Conservation (phyloP, 768 basidiomycete species). For the Termitomyces sp. region DNA sequence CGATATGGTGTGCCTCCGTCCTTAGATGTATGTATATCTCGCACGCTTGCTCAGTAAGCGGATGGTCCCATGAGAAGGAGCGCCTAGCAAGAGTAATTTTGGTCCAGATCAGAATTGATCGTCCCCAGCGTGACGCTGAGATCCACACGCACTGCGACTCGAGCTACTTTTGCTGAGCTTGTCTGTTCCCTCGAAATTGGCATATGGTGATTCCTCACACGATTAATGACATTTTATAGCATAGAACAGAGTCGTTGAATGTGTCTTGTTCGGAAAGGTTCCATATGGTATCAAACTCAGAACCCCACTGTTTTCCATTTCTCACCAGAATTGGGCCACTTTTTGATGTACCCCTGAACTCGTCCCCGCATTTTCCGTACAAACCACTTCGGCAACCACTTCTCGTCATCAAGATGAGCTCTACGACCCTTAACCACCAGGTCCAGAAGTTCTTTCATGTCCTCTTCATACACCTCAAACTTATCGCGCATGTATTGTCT, state of each 20-base stretch:
- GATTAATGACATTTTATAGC: no score
- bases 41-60: slow-evolving; percentile 1
- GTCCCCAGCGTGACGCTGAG: no score
- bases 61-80: background rate
- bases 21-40: background rate
- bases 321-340: background rate
- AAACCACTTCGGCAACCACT: no score
- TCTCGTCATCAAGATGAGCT: slow-evolving; percentile 14
- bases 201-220: no score
- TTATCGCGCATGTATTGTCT: slow-evolving; percentile 29
- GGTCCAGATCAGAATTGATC: no score
- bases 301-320: slow-evolving; percentile 10
- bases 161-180: no score
- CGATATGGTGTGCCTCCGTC: background rate
- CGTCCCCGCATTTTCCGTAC: slow-evolving; percentile 17
- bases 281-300: background rate
- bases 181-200: no score
- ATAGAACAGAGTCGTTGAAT: no score
- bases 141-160: no score
- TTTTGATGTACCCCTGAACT: slow-evolving; percentile 18
- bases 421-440: slow-evolving; percentile 24
- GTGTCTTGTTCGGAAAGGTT: no score
- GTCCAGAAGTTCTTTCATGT: no score
- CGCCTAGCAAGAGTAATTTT: no score
- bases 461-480: slow-evolving; percentile 29